Percentiles rank a stretch among this genome's conserved stretches.
Evolutionary conservation across 1,284 basidiomycete species (phyloP).

Genomic region (Cutaneotrichosporon sp.): DNA sequence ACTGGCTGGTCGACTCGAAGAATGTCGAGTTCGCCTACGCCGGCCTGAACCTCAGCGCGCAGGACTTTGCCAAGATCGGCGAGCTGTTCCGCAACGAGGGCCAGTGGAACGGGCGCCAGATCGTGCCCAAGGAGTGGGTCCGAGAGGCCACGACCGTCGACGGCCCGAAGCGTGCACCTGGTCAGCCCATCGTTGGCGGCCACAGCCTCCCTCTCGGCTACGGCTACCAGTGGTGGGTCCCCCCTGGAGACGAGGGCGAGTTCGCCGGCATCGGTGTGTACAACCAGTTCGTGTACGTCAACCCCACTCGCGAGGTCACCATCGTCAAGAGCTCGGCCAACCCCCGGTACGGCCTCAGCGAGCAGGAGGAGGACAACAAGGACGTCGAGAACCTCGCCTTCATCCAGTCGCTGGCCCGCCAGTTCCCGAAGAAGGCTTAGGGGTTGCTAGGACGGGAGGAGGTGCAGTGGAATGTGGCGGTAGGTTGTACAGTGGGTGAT

Average conservation of each 20-base stretch:
- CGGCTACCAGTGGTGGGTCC: conserved; percentile 10
- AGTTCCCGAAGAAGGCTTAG: neutral
- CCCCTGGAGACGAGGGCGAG: neutral
- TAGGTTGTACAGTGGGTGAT: neutral
- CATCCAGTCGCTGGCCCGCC: neutral
- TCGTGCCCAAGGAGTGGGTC: conserved; percentile 2
- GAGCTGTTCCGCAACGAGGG: conserved; percentile 15
- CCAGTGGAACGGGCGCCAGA: neutral
- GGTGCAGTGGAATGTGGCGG: neutral
- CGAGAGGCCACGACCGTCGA: conserved; percentile 6
- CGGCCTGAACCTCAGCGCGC: conserved; percentile 9
- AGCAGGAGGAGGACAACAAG: conserved; percentile 3
- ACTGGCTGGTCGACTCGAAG: neutral
- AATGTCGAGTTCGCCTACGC: conserved; percentile 1
- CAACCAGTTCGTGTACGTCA: conserved; percentile 11
- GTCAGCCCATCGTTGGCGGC: conserved; percentile 2
- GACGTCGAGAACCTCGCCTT: conserved; percentile 3
- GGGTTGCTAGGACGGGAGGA: neutral
- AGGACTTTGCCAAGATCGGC: conserved; percentile 21
- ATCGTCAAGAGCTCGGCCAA: conserved; percentile 8
- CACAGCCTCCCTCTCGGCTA: conserved; percentile 5
- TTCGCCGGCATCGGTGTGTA: conserved; percentile 6
- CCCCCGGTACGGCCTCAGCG: conserved; percentile 10
- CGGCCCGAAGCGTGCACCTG: neutral
- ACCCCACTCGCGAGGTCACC: conserved; percentile 3